Base-by-base conservation (phyloP, 2,329 filamentous ascomycete genomes). In the Aspergillus aculeatinus region DNA sequence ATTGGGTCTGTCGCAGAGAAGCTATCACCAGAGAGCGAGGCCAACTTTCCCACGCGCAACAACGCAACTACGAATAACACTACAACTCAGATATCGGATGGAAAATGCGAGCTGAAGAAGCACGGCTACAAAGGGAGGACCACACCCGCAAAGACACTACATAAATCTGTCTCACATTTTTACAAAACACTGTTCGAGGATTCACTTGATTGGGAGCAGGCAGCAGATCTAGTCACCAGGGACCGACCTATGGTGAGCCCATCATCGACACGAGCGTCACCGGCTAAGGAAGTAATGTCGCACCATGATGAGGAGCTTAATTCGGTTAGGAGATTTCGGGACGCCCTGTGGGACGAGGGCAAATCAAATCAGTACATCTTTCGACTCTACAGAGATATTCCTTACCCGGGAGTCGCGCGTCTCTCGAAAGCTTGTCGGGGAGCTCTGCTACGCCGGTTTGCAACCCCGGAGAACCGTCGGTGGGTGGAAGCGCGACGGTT, bases 401-500 rank as follows among this genome's bases (percentile, higher is more conserved):
- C 81, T 2, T 68, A 76, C 4, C 86, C 85, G 0, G 81, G 84
- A 27, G 78, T 86, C 0, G 72, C 80, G 10, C 82, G 82, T 60
- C 74, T 88, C 6, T 73, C 76, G 2, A 72, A 77, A 21, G 61
- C 70, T 4, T 77, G 86, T 51, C 84, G 92, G 19, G 86, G 87
- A 56, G 75, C 80, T 7, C 79, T 96, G 21, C 79, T 96, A 55
- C 85, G 84, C 57, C 84, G 87, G 48, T 84, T 96, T 63, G 87
- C 89, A 21, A 83, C 85, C 50, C 77, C 79, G 12, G 68, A 63
- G 10, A 68, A 77, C 47, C 71, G 72, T 48, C 71, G 74, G 29
- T 72, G 69, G 66, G 67, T 69, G 19, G 51, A 96, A 92, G 89
- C 80, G 90, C 68, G 76, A 53, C 88, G 91, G 57, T 98, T 94